Evolutionary conservation across 2,329 filamentous ascomycete species (phyloP), one percentile per base, ranked within the genome.

Genomic region (Aspergillus fumigatiaffinis): DNA sequence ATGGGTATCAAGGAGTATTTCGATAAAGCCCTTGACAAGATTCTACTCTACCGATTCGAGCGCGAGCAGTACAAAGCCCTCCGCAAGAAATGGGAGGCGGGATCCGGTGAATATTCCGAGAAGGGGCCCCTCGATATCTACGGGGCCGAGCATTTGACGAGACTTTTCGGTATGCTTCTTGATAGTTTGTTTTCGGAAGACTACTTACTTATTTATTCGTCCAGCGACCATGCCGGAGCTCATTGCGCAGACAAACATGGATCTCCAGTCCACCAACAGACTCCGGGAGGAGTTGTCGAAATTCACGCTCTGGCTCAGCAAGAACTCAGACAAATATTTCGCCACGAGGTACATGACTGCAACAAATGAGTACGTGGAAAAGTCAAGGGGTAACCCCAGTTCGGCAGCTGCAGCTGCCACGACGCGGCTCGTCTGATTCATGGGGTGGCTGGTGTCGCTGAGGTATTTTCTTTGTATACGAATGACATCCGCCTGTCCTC

Each of bases 171-270:
- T 97, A 84, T 65, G 84, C 76, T 32, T 12, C 17, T 41, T 4
- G 47, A 26, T 20, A 46, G 20, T 44, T 53, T 25, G 28, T 25
- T 32, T 14, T 28, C 14, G 51, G 35, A 51, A 44, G 41, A 41
- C 26, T 42, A 46, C 26, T 56, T 52, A 60, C 51, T 58, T 51
- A 55, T 41, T 8, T 6, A 38, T 3, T 32, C n/a, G 46, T 47
- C 9, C 65, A 96, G 93, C 95, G 3, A 89, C 89, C 1, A 86
- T 97, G 66, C 93, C 94, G 0, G 94, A 99, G 71, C 86, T 97
- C 44, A 87, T 97, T 60, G 92, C 92, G 3, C 94, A 99, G 73
- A 99, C 94, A 53, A 97, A 97, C 76, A 96, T 99, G 92, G 94
- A 97, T 69, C 82, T 88, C 53, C 92, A 96, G 72, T 92, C 92